A percentile compares a stretch with the other conserved stretches of the same genome.
Evolutionary conservation across 2,329 filamentous ascomycete species (phyloP).

Genomic region (Orbilia quercus): DNA sequence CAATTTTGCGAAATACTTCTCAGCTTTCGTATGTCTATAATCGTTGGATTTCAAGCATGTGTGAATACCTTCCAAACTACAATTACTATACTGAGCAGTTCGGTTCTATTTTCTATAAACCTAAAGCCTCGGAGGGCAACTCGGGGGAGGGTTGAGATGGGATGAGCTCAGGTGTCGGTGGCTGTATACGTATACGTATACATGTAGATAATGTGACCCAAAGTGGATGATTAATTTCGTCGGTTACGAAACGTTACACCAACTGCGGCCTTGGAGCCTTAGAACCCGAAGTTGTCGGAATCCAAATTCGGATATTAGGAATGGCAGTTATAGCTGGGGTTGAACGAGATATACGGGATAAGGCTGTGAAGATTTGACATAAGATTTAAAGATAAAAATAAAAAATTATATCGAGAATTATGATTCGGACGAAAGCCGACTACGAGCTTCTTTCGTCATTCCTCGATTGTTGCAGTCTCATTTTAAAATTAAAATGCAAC

Average conservation of each 20-base stretch:
- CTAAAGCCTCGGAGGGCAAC: conserved; percentile 19
- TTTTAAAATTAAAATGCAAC: conserved; percentile 1
- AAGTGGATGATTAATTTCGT: too few species aligned
- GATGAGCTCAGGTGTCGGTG: not conserved
- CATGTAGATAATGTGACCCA: too few species aligned
- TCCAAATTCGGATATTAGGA: not conserved
- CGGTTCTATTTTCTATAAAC: not conserved
- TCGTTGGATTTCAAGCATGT: not conserved
- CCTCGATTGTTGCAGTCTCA: not conserved
- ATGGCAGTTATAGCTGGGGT: too few species aligned
- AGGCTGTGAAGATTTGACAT: too few species aligned
- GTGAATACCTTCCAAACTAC: not conserved
- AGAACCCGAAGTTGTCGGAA: conserved; percentile 4
- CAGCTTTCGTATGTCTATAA: too few species aligned
- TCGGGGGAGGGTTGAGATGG: conserved; percentile 11
- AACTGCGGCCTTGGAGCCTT: conserved; percentile 14
- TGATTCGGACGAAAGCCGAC: not conserved
- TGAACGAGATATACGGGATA: too few species aligned
- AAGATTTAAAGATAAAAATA: too few species aligned
- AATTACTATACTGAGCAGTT: not conserved
- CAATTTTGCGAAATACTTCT: not conserved
- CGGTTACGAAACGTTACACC: too few species aligned
- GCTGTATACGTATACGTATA: too few species aligned
- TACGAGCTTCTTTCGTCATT: not conserved
- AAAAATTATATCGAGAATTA: not conserved